Percentiles rank a stretch among this genome's conserved stretches.
Evolutionary conservation across 257 asterid genomes (phyloP).

Genomic region (Buddleja alternifolia): DNA sequence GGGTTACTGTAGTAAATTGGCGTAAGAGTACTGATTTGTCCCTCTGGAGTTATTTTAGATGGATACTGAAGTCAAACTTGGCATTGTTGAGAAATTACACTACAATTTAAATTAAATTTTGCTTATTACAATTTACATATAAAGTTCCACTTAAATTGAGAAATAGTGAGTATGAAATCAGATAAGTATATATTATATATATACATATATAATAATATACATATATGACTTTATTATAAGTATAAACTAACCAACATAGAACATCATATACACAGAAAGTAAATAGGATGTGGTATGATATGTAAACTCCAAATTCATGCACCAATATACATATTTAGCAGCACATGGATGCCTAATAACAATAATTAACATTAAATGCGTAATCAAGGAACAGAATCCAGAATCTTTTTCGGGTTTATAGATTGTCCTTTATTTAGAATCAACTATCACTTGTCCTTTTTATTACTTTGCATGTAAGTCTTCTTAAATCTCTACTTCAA

Average conservation of each 20-base stretch:
- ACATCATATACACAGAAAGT: background rate
- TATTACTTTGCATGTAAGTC: conserved; percentile 20
- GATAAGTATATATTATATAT: too few relatives aligned
- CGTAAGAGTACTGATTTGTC: conserved; percentile 16
- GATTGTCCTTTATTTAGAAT: conserved; percentile 12
- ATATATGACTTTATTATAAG: background rate
- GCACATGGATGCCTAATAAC: conserved; percentile 28
- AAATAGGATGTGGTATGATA: background rate
- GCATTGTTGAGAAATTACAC: background rate
- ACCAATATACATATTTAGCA: too few relatives aligned
- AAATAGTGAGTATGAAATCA: too few relatives aligned
- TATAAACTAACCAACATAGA: background rate
- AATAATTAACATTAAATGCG: conserved; percentile 32
- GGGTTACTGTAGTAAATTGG: too few relatives aligned
- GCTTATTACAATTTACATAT: too few relatives aligned
- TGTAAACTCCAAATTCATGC: background rate
- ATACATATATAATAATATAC: too few relatives aligned
- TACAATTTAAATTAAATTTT: too few relatives aligned
- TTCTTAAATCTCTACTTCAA: conserved; percentile 2
- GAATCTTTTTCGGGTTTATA: conserved; percentile 29
- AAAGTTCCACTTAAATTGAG: too few relatives aligned
- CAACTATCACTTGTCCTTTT: conserved; percentile 11
- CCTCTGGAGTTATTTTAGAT: conserved; percentile 2
- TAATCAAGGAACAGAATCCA: conserved; percentile 29
- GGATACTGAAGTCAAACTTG: conserved; percentile 14